phyloP scores from a whole-genome alignment of 2,329 filamentous ascomycete species.

The Sclerotinia sclerotiorum region DNA sequence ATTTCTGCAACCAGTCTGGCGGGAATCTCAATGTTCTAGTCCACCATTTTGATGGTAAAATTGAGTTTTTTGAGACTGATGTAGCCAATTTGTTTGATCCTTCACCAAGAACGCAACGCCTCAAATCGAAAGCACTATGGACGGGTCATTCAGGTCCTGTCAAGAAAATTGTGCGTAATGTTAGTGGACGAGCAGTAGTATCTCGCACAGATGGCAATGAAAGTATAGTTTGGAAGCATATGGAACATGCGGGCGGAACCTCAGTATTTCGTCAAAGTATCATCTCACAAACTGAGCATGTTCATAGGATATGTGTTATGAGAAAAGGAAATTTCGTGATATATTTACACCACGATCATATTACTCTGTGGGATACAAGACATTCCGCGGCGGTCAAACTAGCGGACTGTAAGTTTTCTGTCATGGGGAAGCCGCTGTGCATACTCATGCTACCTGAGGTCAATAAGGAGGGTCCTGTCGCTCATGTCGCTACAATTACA shows the following conservation, averaged over 20 bases:
- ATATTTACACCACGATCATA: slow-evolving; percentile 69
- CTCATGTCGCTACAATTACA: slow-evolving; percentile 79
- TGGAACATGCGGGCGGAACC: slow-evolving; percentile 50
- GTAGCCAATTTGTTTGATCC: slow-evolving; percentile 81
- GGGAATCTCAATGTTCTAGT: slow-evolving; percentile 71
- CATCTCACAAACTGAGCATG: slow-evolving; percentile 66
- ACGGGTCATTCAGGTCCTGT: slow-evolving; percentile 80
- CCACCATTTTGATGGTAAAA: slow-evolving; percentile 81
- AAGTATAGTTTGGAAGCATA: slow-evolving; percentile 79
- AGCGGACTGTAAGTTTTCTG: slow-evolving; percentile 55
- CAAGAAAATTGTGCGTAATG: slow-evolving; percentile 83
- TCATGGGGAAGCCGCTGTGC: slow-evolving; percentile 73
- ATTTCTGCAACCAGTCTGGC: slow-evolving; percentile 65
- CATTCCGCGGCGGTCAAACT: slow-evolving; percentile 58
- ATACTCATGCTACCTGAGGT: slow-evolving; percentile 72
- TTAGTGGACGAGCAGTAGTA: slow-evolving; percentile 74
- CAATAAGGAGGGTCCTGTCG: slow-evolving; percentile 50
- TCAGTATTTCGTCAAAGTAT: slow-evolving; percentile 66
- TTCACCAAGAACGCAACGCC: slow-evolving; percentile 56
- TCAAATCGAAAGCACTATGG: slow-evolving; percentile 68
- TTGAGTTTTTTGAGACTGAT: slow-evolving; percentile 77
- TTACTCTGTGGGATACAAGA: slow-evolving; percentile 80
- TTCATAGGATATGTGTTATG: slow-evolving; percentile 77
- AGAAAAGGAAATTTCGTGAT: slow-evolving; percentile 76
- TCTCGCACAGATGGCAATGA: slow-evolving; percentile 79